Base-by-base conservation (phyloP, 495 filamentous ascomycete species). In the Penicillium roqueforti region DNA sequence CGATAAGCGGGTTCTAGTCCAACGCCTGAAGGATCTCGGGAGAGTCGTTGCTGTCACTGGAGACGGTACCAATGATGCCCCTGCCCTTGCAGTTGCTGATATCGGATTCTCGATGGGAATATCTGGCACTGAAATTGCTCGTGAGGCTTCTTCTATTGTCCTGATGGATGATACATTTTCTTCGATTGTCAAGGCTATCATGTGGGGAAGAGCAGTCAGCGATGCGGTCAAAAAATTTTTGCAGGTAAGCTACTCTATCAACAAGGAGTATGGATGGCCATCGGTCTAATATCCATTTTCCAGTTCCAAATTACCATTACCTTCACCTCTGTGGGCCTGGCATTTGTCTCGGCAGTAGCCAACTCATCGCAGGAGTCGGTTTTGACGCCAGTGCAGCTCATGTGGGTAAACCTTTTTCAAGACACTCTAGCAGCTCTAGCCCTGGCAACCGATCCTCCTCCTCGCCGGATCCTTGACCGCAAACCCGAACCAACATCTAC, bases 101-200 rank as follows among this genome's bases (percentile, higher is more conserved):
- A 84, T 91, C 34, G 87, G 87, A 9, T 91, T 91, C 71, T 88
- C 87, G 39, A 91, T 91, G 87, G 87, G 87, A 42, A 89, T 89
- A 43, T 78, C 86, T 22, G 87, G 87, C 42, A 91, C 88, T 29
- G 87, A 91, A 60, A 85, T 91, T 23, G 87, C 87, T 11, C 89
- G 88, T 60, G 87, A 89, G 60, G 87, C 87, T 19, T 89, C 87
- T 13, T 82, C 85, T 13, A 91, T 91, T 56, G 85, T 91, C 54
- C 70, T 91, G 43, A 86, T 90, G 80, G 85, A 90, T 55, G 87
- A 91, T 67, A 88, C 89, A 56, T 91, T 91, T 61, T 63, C 86
- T 11, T 89, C 86, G 10, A 89, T 91, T 57, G 80, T 90, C 26
- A 87, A 83, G 56, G 87, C 87, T 41, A 73, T 91, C 23, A 80